Evolutionary conservation across 208 protist genomes (phyloP).

Genomic region (Phytomonas sp.): DNA sequence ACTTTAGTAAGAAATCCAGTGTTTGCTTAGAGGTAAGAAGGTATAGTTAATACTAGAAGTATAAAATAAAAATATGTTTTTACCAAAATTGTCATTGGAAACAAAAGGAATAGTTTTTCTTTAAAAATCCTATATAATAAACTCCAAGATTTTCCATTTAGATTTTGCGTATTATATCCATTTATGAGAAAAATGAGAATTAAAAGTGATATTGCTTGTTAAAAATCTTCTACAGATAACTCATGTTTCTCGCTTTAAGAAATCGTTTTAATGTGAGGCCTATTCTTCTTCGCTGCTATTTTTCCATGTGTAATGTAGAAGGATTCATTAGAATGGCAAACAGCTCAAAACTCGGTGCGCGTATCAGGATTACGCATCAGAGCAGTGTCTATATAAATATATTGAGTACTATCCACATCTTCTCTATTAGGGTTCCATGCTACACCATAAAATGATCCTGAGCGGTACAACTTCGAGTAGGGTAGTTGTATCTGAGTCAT

Average conservation of each 20-base stretch:
- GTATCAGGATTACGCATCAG: background rate
- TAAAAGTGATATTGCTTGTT: constrained; percentile 4
- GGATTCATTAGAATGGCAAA: background rate
- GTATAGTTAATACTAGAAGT: no score
- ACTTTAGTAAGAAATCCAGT: background rate
- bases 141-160: constrained; percentile 3
- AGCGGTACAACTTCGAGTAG: background rate
- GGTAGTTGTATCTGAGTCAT: background rate
- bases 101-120: background rate
- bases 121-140: constrained; percentile 6
- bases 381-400: background rate
- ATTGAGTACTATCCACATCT: background rate
- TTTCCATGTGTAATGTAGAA: background rate
- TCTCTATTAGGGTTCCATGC: background rate
- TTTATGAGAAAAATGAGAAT: background rate
- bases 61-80: background rate
- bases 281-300: background rate
- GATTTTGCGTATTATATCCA: background rate
- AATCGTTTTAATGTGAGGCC: background rate
- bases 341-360: background rate
- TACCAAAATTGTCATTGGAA: background rate
- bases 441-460: background rate
- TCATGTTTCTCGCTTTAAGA: background rate
- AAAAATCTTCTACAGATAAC: background rate
- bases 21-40: background rate